Base-by-base conservation (phyloP, 345 rosid genomes). In the Arabidopsis arenosa region DNA sequence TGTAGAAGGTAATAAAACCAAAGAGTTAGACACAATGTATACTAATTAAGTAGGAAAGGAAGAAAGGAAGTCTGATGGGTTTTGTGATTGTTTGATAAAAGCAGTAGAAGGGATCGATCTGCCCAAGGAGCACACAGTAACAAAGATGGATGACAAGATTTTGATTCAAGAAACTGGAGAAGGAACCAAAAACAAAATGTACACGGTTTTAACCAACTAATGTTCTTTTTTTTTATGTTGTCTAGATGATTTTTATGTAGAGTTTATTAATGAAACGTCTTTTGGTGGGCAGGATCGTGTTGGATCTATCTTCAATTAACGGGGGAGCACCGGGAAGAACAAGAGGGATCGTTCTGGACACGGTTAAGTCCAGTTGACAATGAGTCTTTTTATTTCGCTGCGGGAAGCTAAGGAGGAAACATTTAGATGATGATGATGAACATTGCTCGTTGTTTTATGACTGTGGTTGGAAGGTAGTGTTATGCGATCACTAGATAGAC, bases 291-390 rank as follows among this genome's bases (percentile, higher is more conserved):
- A 94, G 99, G 84, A 83, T 87, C 26, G 92, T 82, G 40, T 70
- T 92, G 90, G 96, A 95, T 72, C 80, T 87, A 47, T 89, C 97
- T 66, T 63, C 84, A 5, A 85, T 89, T 14, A 88, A 81, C 40
- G 97, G 91, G 2, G 99, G 99, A 35, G 97, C 97, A 32, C 97
- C 99, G 0, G 88, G 96, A 64, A 85, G 90, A 82, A 95, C 99
- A 14, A 86, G 99, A 73, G 99, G 97, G 71, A 83, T 95, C 15
- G 80, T 80, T 15, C 77, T 89, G 47, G 75, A 79, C 52, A 39
- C 83, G 1, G 36, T 86, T 2, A 82, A 84, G 72, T 80, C 85
- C 39, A 40, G 78, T 44, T 78, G 18, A 78, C 78, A 41, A 64
- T 39, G 45, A 68, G 51, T 45, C 17, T 55, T 28, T 41, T 30